Evolutionary conservation across 2,329 filamentous ascomycete genomes (phyloP).

Genomic region (Pyricularia sp.): DNA sequence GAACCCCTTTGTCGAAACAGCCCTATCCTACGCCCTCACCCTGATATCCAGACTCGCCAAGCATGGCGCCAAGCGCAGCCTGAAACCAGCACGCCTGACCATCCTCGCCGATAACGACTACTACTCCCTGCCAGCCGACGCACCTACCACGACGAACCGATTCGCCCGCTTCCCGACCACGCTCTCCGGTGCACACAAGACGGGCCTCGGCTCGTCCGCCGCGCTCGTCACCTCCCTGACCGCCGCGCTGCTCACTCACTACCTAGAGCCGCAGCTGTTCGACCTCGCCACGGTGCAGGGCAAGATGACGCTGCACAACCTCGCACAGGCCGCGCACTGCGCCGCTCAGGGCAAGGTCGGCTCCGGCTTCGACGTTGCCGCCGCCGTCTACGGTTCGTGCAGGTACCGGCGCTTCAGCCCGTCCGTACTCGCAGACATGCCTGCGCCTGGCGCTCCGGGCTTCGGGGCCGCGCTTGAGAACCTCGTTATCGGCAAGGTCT

Average conservation of each 20-base stretch:
- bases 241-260: slow-evolving; percentile 66
- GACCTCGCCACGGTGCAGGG: slow-evolving; percentile 45
- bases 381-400: slow-evolving; percentile 86
- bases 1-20: slow-evolving; percentile 90
- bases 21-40: slow-evolving; percentile 76
- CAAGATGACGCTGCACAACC: slow-evolving; percentile 68
- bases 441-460: slow-evolving; percentile 52
- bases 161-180: slow-evolving; percentile 74
- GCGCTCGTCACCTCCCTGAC: slow-evolving; percentile 86
- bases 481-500: slow-evolving; percentile 52
- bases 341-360: slow-evolving; percentile 95
- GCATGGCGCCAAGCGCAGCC: slow-evolving; percentile 32
- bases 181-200: slow-evolving; percentile 79
- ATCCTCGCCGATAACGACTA: slow-evolving; percentile 95
- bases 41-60: slow-evolving; percentile 51
- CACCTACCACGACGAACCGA: slow-evolving; percentile 24
- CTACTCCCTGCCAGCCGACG: slow-evolving; percentile 62
- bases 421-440: slow-evolving; percentile 55
- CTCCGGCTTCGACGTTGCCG: slow-evolving; percentile 89
- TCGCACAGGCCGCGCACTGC: slow-evolving; percentile 88
- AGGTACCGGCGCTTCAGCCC: slow-evolving; percentile 91
- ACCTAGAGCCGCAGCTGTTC: slow-evolving; percentile 50
- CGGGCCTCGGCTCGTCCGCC: slow-evolving; percentile 87
- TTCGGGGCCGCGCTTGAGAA: slow-evolving; percentile 59
- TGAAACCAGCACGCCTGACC: slow-evolving; percentile 64